phyloP scores from a whole-genome alignment of 1,284 basidiomycete genomes.

The Ceratobasidium sp. region DNA sequence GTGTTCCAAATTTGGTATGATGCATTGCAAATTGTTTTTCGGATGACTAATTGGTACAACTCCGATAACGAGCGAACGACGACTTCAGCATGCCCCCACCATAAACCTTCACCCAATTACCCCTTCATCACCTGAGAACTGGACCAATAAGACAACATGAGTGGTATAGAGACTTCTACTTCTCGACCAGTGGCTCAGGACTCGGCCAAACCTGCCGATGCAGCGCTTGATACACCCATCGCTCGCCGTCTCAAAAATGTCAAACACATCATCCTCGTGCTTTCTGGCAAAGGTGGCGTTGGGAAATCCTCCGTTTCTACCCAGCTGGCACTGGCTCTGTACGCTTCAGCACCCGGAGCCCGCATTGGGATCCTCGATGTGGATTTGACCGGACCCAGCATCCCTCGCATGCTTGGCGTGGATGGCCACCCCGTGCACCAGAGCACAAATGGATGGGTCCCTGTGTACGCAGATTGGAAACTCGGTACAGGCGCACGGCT shows the following conservation, averaged over 20 bases:
- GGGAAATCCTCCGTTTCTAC: slow-evolving; percentile 96
- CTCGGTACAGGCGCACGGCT: slow-evolving; percentile 61
- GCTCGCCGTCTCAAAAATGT: slow-evolving; percentile 70
- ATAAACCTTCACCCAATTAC: not conserved
- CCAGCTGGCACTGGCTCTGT: slow-evolving; percentile 89
- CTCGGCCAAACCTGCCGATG: not conserved
- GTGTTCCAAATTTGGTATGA: not conserved
- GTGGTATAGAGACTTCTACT: not conserved
- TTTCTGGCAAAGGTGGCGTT: slow-evolving; percentile 97
- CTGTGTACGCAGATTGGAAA: slow-evolving; percentile 84
- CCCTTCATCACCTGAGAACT: slow-evolving; percentile 1
- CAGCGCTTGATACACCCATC: slow-evolving; percentile 56
- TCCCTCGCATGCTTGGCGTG: slow-evolving; percentile 96
- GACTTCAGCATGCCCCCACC: not conserved
- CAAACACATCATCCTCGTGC: slow-evolving; percentile 89
- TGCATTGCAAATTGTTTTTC: slow-evolving; percentile 23
- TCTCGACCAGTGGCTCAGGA: not conserved
- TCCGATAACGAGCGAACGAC: slow-evolving; percentile 34
- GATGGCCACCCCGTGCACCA: slow-evolving; percentile 89
- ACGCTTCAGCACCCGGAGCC: slow-evolving; percentile 63
- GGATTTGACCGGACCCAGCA: slow-evolving; percentile 95
- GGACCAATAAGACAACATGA: not conserved
- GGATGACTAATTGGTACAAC: slow-evolving; percentile 27
- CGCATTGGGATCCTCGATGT: slow-evolving; percentile 93
- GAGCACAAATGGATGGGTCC: slow-evolving; percentile 96